Conservation (phyloP, 2,329 filamentous ascomycete genomes). For the Cladosporium sp. region DNA sequence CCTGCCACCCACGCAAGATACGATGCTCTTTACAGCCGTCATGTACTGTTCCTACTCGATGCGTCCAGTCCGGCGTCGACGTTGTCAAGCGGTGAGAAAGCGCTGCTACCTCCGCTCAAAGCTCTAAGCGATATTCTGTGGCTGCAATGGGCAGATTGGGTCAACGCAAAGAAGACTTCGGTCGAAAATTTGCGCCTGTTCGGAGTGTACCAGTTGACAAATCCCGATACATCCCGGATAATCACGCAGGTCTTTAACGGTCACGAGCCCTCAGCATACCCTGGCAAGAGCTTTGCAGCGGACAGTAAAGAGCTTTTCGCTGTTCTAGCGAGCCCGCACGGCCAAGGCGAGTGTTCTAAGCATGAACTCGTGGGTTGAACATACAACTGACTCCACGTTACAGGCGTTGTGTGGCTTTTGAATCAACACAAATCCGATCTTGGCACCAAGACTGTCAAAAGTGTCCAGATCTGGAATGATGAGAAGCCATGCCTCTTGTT, state of each 20-base stretch:
- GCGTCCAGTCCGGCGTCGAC: neutral
- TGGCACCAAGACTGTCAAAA: constrained; percentile 12
- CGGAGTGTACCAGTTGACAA: neutral
- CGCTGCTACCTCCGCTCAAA: neutral
- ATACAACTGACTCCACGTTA: neutral
- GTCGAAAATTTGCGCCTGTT: neutral
- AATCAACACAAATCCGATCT: constrained; percentile 16
- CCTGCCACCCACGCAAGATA: neutral
- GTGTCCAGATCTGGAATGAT: neutral
- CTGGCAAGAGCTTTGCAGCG: neutral
- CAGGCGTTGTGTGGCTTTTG: constrained; percentile 13
- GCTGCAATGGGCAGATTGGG: neutral
- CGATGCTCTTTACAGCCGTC: neutral
- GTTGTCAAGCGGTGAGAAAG: neutral
- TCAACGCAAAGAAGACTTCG: neutral
- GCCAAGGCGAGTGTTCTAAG: neutral
- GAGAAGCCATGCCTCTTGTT: neutral
- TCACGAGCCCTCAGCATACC: neutral
- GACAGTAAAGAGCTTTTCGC: constrained; percentile 11
- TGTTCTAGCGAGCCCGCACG: constrained; percentile 16
- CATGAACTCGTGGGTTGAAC: too few species aligned
- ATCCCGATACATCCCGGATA: neutral
- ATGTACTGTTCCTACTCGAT: neutral
- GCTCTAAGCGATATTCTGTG: neutral
- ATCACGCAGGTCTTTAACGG: neutral